Percentiles rank a stretch among this genome's conserved stretches.
Evolutionary conservation across 345 rosid species (phyloP).

Genomic region (Heritiera littoralis): DNA sequence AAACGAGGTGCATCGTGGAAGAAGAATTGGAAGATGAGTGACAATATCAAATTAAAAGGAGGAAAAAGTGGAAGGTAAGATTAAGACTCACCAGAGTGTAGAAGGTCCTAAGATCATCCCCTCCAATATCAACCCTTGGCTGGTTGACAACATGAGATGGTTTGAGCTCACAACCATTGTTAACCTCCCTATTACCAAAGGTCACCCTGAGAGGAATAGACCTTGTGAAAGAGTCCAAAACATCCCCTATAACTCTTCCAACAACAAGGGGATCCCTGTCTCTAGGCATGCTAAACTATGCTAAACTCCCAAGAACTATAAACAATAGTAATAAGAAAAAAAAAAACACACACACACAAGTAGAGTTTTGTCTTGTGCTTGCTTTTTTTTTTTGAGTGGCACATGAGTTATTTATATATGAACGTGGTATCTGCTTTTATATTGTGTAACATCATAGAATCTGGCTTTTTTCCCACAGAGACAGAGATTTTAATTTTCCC

Average conservation of each 20-base stretch:
- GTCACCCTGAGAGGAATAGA: conserved; percentile 45
- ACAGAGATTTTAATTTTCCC: not conserved
- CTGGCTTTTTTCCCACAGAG: not conserved
- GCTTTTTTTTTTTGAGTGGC: too few species aligned
- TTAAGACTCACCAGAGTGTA: conserved; percentile 54
- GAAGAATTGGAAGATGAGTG: not conserved
- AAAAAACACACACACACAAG: not conserved
- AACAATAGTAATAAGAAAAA: not conserved
- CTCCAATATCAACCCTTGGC: conserved; percentile 66
- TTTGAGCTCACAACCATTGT: conserved; percentile 62
- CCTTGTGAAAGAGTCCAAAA: conserved; percentile 54
- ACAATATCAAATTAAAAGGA: not conserved
- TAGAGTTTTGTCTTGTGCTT: not conserved
- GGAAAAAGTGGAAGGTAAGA: not conserved
- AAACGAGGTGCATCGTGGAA: not conserved
- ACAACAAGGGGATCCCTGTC: conserved; percentile 63
- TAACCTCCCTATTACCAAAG: conserved; percentile 38
- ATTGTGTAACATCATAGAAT: conserved; percentile 13
- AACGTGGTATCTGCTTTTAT: conserved; percentile 6
- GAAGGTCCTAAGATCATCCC: conserved; percentile 62
- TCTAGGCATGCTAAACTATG: conserved; percentile 39
- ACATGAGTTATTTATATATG: conserved; percentile 15
- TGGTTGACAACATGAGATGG: conserved; percentile 53
- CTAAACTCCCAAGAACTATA: not conserved
- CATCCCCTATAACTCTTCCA: conserved; percentile 71